These are phyloP conservation scores for Rhizophlyctis rosea DNA, from an alignment of 192 early-diverging fungal species.

Conservation along the genomic window DNA sequence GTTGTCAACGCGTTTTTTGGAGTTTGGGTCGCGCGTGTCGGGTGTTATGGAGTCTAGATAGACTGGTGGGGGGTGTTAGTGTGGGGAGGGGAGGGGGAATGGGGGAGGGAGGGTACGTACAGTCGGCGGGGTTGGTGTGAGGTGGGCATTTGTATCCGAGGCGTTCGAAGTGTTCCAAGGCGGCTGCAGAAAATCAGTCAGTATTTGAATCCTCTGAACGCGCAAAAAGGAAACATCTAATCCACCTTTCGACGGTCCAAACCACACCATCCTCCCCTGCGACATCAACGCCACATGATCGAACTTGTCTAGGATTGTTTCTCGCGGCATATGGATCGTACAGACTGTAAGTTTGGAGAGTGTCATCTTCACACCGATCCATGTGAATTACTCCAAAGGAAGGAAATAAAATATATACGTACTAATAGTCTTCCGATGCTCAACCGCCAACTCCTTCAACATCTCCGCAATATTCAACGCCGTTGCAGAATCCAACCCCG, in stretches of 20 bases:
- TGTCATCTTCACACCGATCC: too few species aligned
- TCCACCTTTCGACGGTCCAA: slow-evolving; percentile 50
- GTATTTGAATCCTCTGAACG: slow-evolving; percentile 7
- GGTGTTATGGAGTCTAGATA: slow-evolving; percentile 49
- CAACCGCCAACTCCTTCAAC: slow-evolving; percentile 56
- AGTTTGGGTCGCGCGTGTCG: slow-evolving; percentile 28
- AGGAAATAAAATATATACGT: not conserved
- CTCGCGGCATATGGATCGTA: slow-evolving; percentile 85
- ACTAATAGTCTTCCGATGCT: slow-evolving; percentile 62
- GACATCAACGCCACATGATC: slow-evolving; percentile 76
- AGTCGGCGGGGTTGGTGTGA: slow-evolving; percentile 46
- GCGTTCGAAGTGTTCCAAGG: slow-evolving; percentile 37
- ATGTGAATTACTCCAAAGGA: too few species aligned
- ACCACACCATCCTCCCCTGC: slow-evolving; percentile 76
- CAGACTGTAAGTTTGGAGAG: slow-evolving; percentile 40
- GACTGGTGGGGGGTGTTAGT: slow-evolving; percentile 41
- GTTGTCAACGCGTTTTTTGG: slow-evolving; percentile 39
- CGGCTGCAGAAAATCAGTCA: slow-evolving; percentile 11
- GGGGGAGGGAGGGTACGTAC: slow-evolving; percentile 42
- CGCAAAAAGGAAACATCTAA: slow-evolving; percentile 15
- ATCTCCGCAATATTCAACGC: slow-evolving; percentile 65
- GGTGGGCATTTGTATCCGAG: slow-evolving; percentile 38
- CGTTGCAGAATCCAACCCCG: slow-evolving; percentile 66
- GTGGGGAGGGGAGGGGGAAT: slow-evolving; percentile 50
- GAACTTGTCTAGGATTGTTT: slow-evolving; percentile 76